These are phyloP conservation scores for Thraustochytrium striatum DNA, from an alignment of 352 stramenopile species.

Conservation along the genomic window DNA sequence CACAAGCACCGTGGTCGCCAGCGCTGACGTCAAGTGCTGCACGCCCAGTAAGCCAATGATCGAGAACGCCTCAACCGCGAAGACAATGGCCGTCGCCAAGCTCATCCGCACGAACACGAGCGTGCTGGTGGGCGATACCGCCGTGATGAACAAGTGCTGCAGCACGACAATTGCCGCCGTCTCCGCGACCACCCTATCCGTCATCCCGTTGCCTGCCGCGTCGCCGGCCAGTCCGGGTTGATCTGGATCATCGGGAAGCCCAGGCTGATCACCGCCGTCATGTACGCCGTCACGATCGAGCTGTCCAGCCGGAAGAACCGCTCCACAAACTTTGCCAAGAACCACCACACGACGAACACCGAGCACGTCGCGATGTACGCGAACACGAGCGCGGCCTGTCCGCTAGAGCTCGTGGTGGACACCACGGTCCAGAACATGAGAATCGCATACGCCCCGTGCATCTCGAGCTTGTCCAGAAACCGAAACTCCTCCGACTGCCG, in stretches of 20 bases:
- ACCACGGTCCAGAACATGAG: not conserved
- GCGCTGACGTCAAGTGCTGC: not conserved
- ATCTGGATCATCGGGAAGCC: not conserved
- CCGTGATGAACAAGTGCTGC: not conserved
- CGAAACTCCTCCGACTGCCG: not conserved
- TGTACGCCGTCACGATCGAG: not conserved
- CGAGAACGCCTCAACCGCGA: not conserved
- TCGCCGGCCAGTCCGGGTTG: not conserved
- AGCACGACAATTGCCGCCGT: not conserved
- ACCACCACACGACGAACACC: not conserved
- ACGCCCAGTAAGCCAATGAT: not conserved
- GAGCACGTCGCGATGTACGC: not conserved
- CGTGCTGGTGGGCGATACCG: not conserved
- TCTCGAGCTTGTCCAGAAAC: not conserved
- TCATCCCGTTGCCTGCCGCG: too few relatives aligned
- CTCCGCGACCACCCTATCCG: not conserved
- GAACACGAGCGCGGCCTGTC: too few relatives aligned
- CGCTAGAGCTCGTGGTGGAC: too few relatives aligned
- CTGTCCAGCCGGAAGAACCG: not conserved
- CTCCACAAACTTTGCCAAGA: not conserved
- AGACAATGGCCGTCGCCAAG: not conserved
- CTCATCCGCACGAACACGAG: not conserved
- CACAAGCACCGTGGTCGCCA: not conserved
- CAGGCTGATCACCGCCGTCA: not conserved
- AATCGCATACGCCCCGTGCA: not conserved